Evolutionary conservation across 1,284 basidiomycete genomes (phyloP).

Genomic region (Ustilago vetiveriae): DNA sequence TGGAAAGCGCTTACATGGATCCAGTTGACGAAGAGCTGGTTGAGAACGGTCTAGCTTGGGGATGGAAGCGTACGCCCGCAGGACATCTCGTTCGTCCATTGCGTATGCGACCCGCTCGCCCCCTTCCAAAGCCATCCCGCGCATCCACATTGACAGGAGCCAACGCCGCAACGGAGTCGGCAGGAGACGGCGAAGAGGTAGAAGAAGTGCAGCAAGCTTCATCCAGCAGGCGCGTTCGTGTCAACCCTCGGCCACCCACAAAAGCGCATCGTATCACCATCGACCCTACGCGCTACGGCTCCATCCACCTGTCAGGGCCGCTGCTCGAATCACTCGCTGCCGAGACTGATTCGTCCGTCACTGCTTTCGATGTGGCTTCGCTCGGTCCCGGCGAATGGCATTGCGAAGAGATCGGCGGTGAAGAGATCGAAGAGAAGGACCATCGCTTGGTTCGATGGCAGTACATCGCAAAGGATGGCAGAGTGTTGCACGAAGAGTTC

Average conservation of each 20-base stretch:
- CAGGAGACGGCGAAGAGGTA: too few relatives aligned
- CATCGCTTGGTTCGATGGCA: conserved; percentile 42
- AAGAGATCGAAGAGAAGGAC: not conserved
- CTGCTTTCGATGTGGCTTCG: conserved; percentile 16
- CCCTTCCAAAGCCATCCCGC: conserved; percentile 43
- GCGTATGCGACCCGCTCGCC: conserved; percentile 56
- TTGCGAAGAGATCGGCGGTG: conserved; percentile 30
- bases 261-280: conserved; percentile 56
- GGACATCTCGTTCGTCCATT: conserved; percentile 61
- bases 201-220: conserved; percentile 2
- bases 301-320: conserved; percentile 50
- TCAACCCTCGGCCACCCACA: conserved; percentile 39
- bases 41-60: conserved; percentile 51
- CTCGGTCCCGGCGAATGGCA: conserved; percentile 36
- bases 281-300: conserved; percentile 61
- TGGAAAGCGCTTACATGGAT: conserved; percentile 42
- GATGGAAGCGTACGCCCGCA: conserved; percentile 63
- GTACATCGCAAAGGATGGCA: conserved; percentile 40
- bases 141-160: conserved; percentile 12
- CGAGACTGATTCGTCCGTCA: conserved; percentile 5
- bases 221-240: conserved; percentile 16
- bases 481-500: conserved; percentile 45
- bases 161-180: too few relatives aligned
- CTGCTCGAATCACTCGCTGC: conserved; percentile 45
- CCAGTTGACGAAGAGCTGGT: conserved; percentile 45